Conservation (phyloP, 2,329 filamentous ascomycete species). For the Aspergillus terreus region DNA sequence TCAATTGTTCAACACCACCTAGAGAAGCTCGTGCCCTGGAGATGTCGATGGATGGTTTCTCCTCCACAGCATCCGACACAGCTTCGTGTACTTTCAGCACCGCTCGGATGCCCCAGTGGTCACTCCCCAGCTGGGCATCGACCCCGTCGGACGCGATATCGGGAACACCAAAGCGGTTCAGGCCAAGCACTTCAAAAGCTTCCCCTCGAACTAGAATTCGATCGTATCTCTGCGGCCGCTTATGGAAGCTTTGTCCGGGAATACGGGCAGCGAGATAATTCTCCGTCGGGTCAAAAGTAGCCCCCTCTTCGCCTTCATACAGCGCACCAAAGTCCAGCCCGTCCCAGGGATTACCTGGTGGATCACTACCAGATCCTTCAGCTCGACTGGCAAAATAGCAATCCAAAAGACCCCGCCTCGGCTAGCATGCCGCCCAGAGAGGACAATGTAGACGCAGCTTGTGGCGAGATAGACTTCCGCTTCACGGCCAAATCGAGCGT, state of each 20-base stretch:
- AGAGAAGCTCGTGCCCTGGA: neutral
- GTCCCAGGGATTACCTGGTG: neutral
- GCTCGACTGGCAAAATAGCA: slow-evolving; percentile 4
- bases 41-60: neutral
- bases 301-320: slow-evolving; percentile 6
- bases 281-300: slow-evolving; percentile 6
- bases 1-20: neutral
- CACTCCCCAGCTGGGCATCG: slow-evolving; percentile 1
- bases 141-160: neutral
- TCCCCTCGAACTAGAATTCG: slow-evolving; percentile 1
- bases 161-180: slow-evolving; percentile 3
- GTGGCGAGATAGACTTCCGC: slow-evolving; percentile 3
- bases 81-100: neutral
- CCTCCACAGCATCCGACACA: neutral
- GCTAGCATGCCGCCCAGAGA: slow-evolving; percentile 3
- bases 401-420: neutral
- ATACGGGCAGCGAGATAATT: slow-evolving; percentile 4
- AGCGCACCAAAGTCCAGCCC: neutral
- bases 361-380: neutral
- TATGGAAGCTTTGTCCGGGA: slow-evolving; percentile 5
- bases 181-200: neutral
- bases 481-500: slow-evolving; percentile 5
- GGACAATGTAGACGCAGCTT: neutral
- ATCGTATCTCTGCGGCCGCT: slow-evolving; percentile 6
- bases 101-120: slow-evolving; percentile 6